Percentiles rank a stretch among this genome's conserved stretches.
These are phyloP conservation scores for Phanerodontia chrysosporium DNA, from an alignment of 768 basidiomycete species.

Conservation along the genomic window DNA sequence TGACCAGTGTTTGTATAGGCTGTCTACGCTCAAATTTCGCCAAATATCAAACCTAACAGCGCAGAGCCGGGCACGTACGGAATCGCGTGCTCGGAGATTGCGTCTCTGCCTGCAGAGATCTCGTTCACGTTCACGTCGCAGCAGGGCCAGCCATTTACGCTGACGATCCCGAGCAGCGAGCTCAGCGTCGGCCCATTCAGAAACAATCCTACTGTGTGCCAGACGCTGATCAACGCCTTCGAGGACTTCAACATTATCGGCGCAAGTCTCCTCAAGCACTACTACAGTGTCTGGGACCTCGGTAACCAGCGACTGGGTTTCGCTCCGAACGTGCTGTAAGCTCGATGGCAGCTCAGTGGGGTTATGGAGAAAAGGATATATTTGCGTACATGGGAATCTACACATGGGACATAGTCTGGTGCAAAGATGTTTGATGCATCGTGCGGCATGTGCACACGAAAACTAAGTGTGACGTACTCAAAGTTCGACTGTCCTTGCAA, in stretches of 20 bases:
- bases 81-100: constrained; percentile 44
- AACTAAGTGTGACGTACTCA: too few species aligned
- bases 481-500: too few species aligned
- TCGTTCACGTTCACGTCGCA: constrained; percentile 53
- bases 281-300: constrained; percentile 57
- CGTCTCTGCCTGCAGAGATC: constrained; percentile 46
- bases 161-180: constrained; percentile 54
- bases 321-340: constrained; percentile 30
- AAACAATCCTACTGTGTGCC: constrained; percentile 44
- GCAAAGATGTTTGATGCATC: too few species aligned
- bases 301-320: constrained; percentile 47
- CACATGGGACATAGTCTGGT: too few species aligned
- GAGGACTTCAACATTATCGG: constrained; percentile 48
- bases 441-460: too few species aligned
- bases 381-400: too few species aligned
- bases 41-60: constrained; percentile 46
- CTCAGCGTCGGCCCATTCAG: constrained; percentile 54
- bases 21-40: constrained; percentile 55
- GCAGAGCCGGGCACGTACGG: constrained; percentile 54
- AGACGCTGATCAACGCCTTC: constrained; percentile 55
- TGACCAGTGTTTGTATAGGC: constrained; percentile 28
- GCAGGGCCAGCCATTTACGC: constrained; percentile 43
- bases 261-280: constrained; percentile 55
- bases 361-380: too few species aligned
- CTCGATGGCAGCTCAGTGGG: neutral